Conservation (phyloP, 768 basidiomycete species). For the Hericium alpestre region DNA sequence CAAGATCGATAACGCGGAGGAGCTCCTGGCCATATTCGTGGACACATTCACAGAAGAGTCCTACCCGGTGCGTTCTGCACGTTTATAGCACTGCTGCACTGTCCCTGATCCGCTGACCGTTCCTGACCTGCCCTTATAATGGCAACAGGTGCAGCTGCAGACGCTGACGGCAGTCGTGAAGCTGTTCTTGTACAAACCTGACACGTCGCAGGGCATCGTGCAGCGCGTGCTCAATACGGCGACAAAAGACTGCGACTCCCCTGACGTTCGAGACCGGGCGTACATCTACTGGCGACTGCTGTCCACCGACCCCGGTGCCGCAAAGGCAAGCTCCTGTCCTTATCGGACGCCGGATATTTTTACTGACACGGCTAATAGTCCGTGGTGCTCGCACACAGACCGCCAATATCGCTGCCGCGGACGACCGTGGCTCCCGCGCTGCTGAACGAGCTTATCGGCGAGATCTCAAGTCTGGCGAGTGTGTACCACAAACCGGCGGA, state of each 20-base stretch:
- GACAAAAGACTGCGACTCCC: conserved; percentile 93
- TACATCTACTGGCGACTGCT: conserved; percentile 97
- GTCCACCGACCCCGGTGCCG: conserved; percentile 89
- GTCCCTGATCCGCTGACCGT: neutral
- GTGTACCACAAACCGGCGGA: conserved; percentile 97
- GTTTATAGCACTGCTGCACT: neutral
- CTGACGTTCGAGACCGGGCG: conserved; percentile 92
- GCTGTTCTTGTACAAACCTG: conserved; percentile 90
- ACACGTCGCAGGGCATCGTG: conserved; percentile 83
- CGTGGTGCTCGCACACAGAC: conserved; percentile 84
- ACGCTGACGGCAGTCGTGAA: conserved; percentile 94
- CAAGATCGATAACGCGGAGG: conserved; percentile 75
- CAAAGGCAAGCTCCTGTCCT: conserved; percentile 51
- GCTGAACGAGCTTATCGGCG: conserved; percentile 83
- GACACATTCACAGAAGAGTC: conserved; percentile 91
- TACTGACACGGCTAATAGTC: conserved; percentile 29
- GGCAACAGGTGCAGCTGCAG: conserved; percentile 45
- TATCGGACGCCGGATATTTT: neutral
- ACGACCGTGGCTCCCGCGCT: conserved; percentile 83
- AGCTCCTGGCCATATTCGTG: conserved; percentile 81
- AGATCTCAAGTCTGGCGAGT: conserved; percentile 82
- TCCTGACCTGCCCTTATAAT: neutral
- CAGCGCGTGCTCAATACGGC: conserved; percentile 89
- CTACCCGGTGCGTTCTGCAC: conserved; percentile 52
- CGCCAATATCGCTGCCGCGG: conserved; percentile 86